Evolutionary conservation across 768 basidiomycete genomes (phyloP), one percentile per base, ranked within the genome.

Genomic region (Tricholoma saponaceum): DNA sequence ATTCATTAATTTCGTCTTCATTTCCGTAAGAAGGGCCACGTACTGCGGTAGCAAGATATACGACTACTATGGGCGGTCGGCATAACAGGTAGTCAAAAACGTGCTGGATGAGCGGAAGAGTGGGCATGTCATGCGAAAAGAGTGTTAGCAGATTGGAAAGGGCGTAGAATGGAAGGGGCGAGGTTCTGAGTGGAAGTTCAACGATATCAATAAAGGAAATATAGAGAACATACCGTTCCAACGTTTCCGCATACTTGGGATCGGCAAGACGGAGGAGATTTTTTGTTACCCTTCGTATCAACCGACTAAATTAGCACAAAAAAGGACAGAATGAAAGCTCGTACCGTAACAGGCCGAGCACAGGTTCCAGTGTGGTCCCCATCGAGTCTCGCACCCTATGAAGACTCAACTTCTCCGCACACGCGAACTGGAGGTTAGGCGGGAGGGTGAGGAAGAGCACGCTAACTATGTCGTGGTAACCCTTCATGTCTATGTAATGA

Each of bases 121-220:
- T 90, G 7, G 95, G 92, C 56, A 94, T 81, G 63, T 97, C 94
- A 69, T 98, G 95, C 10, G 95, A 86, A 74, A 98, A 94, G 28
- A 96, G 80, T 0, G 94, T 96, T 32, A 98, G 76, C 30, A 97
- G 83, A 72, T 94, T 91, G 4, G 93, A 91, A 16, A 98, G 81
- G 0, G 94, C 91, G 67, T 89, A 92, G 67, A 93, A 96, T 0
- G 95, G 95, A 1, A 95, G 77, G 0, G 90, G 90, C 0, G 90
- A 83, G 25, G 79, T 82, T 53, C 89, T 92, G 57, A 5, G 13
- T 28, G 22, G 47, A 46, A 59, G 39, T 37, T 61, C 22, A 55
- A 4, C 51, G 12, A 54, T 37, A 14, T 14, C 14, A 28, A n/a
- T 22, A 51, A 25, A 44, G 35, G 46, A 51, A 49, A 44, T 16